Conservation (phyloP, 768 basidiomycete species). For the Plicaturopsis crispa region DNA sequence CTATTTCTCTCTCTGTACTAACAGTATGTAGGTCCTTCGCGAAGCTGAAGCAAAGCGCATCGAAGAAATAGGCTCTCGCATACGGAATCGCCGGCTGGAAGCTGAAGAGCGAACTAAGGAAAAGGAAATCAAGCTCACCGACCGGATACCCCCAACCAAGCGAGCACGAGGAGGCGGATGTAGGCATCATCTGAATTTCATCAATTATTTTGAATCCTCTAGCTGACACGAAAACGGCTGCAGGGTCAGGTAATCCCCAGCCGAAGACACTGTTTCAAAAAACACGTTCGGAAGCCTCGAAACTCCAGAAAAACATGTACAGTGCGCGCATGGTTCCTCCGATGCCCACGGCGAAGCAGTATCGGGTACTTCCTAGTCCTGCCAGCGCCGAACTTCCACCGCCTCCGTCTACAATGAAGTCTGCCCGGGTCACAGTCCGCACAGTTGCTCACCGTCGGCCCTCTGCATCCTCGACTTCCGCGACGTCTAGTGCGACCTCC, state of each 20-base stretch:
- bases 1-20: too few relatives aligned
- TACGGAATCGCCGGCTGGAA: slow-evolving; percentile 61
- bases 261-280: slow-evolving; percentile 76
- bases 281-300: slow-evolving; percentile 63
- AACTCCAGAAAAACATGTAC: slow-evolving; percentile 56
- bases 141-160: slow-evolving; percentile 59
- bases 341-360: slow-evolving; percentile 37
- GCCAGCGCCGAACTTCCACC: slow-evolving; percentile 25
- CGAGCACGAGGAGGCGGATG: slow-evolving; percentile 52
- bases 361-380: slow-evolving; percentile 30
- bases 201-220: slow-evolving; percentile 7
- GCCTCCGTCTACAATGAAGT: slow-evolving; percentile 22
- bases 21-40: slow-evolving; percentile 39
- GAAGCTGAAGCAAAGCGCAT: slow-evolving; percentile 56
- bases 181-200: too few relatives aligned
- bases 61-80: slow-evolving; percentile 51
- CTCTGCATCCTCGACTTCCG: slow-evolving; percentile 9
- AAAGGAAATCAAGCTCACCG: slow-evolving; percentile 68
- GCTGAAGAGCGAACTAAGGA: slow-evolving; percentile 72
- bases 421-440: slow-evolving; percentile 40
- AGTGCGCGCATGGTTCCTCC: slow-evolving; percentile 45
- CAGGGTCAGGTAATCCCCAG: slow-evolving; percentile 25
- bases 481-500: slow-evolving; percentile 2
- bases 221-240: slow-evolving; percentile 10
- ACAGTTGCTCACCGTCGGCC: slow-evolving; percentile 36